phyloP scores from a whole-genome alignment of 1,284 basidiomycete species.

The Takashimella tepidaria region DNA sequence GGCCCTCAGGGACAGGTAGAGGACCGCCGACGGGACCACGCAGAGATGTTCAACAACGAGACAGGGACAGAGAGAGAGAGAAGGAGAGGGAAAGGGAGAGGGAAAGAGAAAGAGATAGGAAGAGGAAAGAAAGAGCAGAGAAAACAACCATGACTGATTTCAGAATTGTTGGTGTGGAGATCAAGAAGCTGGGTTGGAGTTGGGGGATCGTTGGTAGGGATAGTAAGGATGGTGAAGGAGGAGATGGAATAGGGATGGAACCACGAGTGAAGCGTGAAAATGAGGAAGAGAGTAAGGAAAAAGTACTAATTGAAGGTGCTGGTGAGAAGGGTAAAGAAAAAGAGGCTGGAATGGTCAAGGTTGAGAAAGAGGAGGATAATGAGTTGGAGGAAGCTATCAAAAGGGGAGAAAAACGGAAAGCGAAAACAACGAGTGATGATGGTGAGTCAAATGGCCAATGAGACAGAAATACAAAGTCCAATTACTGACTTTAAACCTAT shows the following conservation, averaged over 20 bases:
- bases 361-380: constrained; percentile 7
- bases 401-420: constrained; percentile 45
- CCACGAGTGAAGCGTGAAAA: constrained; percentile 6
- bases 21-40: neutral
- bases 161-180: constrained; percentile 83
- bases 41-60: constrained; percentile 8
- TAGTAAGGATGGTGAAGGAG: constrained; percentile 10
- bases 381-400: constrained; percentile 16
- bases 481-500: too few relatives aligned
- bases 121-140: constrained; percentile 53
- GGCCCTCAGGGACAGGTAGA: neutral
- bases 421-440: constrained; percentile 41
- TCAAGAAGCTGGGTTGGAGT: constrained; percentile 51
- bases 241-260: constrained; percentile 19
- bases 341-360: constrained; percentile 15
- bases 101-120: constrained; percentile 16
- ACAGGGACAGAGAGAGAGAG: constrained; percentile 4
- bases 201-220: constrained; percentile 45
- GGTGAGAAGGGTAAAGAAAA: constrained; percentile 13
- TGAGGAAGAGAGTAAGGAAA: constrained; percentile 15
- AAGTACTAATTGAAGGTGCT: constrained; percentile 5
- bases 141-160: constrained; percentile 86
- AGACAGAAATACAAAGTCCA: neutral
- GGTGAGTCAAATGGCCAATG: too few relatives aligned
- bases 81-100: constrained; percentile 8